Evolutionary conservation across 192 early-diverging fungal genomes (phyloP).

Genomic region (Backusella morwellensis): DNA sequence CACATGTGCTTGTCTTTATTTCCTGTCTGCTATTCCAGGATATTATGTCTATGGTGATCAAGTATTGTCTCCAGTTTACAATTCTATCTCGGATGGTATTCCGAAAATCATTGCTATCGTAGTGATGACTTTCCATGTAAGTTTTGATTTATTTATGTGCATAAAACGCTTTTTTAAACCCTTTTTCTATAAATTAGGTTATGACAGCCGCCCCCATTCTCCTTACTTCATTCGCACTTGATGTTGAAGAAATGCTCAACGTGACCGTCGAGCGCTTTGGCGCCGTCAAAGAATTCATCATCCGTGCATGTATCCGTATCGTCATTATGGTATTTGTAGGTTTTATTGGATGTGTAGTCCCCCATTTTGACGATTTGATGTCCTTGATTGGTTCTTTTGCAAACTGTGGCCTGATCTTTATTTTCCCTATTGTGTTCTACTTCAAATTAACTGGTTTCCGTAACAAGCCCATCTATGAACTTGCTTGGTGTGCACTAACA

Average conservation of each 20-base stretch:
- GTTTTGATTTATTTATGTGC: no score
- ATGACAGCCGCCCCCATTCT: constrained; percentile 80
- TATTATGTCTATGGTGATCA: constrained; percentile 72
- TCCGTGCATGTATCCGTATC: constrained; percentile 56
- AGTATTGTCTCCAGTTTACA: constrained; percentile 68
- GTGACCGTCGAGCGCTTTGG: constrained; percentile 56
- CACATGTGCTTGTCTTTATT: constrained; percentile 69
- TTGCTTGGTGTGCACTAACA: constrained; percentile 52
- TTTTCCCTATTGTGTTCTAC: constrained; percentile 79
- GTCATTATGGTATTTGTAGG: constrained; percentile 52
- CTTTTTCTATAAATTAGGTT: constrained; percentile 18
- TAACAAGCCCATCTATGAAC: constrained; percentile 38
- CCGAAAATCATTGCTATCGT: constrained; percentile 62
- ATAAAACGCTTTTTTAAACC: not conserved
- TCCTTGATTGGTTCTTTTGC: constrained; percentile 81
- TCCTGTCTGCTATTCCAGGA: constrained; percentile 65
- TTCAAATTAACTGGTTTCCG: constrained; percentile 63
- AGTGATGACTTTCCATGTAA: constrained; percentile 72
- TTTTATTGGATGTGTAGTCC: constrained; percentile 63
- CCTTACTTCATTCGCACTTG: constrained; percentile 69
- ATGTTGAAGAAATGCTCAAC: constrained; percentile 67
- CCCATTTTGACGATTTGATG: constrained; percentile 80
- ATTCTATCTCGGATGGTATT: constrained; percentile 63
- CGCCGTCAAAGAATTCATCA: constrained; percentile 47
- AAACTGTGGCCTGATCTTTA: constrained; percentile 79